Evolutionary conservation across 2,329 filamentous ascomycete species (phyloP).

Genomic region (Zalaria obscura): DNA sequence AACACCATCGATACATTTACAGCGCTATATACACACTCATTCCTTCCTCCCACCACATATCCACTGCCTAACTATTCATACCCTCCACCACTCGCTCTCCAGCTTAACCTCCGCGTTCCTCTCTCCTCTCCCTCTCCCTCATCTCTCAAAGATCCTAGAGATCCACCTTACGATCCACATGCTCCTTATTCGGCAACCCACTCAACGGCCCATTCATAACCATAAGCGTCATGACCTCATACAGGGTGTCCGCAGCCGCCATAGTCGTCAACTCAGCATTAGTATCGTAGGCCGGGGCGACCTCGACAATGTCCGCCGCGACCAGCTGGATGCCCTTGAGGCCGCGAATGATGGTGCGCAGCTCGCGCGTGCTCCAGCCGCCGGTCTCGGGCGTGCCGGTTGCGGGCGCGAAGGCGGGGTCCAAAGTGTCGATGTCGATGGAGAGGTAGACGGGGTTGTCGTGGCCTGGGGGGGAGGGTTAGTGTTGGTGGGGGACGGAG

Average conservation of each 20-base stretch:
- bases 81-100: no score
- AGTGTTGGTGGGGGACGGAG: no score
- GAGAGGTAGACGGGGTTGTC: conserved; percentile 65
- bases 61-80: no score
- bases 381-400: conserved; percentile 66
- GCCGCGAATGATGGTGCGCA: conserved; percentile 56
- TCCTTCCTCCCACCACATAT: no score
- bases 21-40: no score
- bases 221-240: conserved; percentile 72
- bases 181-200: no score
- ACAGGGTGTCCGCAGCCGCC: conserved; percentile 53
- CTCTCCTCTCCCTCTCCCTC: no score
- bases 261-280: conserved; percentile 62
- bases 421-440: conserved; percentile 78
- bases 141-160: no score
- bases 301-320: conserved; percentile 59
- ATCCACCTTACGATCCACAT: no score
- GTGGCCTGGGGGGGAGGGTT: conserved; percentile 15
- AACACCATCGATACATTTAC: no score
- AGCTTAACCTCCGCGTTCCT: no score
- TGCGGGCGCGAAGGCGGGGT: conserved; percentile 67
- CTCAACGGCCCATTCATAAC: conserved; percentile 61
- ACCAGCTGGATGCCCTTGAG: conserved; percentile 56
- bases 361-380: conserved; percentile 60
- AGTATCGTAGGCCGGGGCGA: conserved; percentile 58